Evolutionary conservation across 257 asterid species (phyloP), one percentile per base, ranked within the genome.

Genomic region (Scutellaria galericulata): DNA sequence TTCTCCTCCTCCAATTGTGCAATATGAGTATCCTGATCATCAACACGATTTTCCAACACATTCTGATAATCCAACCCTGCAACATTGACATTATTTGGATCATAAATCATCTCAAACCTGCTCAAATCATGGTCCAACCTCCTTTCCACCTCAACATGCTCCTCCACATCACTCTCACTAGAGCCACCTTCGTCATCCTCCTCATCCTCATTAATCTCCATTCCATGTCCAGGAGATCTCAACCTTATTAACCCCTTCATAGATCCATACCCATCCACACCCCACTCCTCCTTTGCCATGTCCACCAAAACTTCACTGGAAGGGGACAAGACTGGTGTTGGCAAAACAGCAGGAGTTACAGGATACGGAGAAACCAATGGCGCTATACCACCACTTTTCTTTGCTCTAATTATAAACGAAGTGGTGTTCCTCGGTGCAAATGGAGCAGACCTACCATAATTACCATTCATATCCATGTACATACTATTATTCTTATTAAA

Each of bases 241-340:
- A 86, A 60, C 81, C 89, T 77, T 65, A 86, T 84, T 76, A 86
- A 47, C 59, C 89, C 92, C 77, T 82, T 84, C 92, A 86, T 86
- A 5, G 92, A 82, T 24, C 92, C 92, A 60, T 86, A 86, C 10
- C 86, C 92, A 72, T 86, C 88, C 12, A 84, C 86, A 22, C 92
- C 92, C 92, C 89, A 86, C 74, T 84, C 88, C 65, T 84, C 89
- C 79, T 81, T 83, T 0, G 88, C 92, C 78, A 76, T 81, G 61
- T 86, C 88, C 62, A 78, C 86, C 70, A 84, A 58, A 52, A 79
- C 79, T 59, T 86, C 92, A 45, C 82, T 76, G 6, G 86, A 75
- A 9, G 92, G 92, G 11, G 92, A 86, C 64, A 84, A 75, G 6
- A 78, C 64, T 4, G 89, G 92, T 0, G 92, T 86, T 7, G 86